Percentiles rank a stretch among this genome's conserved stretches.
Evolutionary conservation across 2,329 filamentous ascomycete species (phyloP).

Genomic region (Aspergillus versicolor): DNA sequence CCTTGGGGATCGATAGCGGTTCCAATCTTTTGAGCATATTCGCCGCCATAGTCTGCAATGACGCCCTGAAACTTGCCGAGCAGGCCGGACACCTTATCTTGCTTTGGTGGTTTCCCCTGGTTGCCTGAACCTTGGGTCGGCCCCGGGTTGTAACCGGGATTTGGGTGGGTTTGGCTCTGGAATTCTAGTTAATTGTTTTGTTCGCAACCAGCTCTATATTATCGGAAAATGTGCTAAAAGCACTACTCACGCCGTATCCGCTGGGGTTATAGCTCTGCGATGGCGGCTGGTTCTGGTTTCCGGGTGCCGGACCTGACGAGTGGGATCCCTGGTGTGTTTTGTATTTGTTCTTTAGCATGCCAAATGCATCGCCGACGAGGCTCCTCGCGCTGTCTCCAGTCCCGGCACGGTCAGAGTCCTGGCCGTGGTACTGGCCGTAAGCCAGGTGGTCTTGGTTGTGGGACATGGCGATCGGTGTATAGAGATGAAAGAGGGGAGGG

Average conservation of each 20-base stretch:
- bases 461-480: constrained; percentile 29
- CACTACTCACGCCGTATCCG: constrained; percentile 23
- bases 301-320: constrained; percentile 5
- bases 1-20: constrained; percentile 49
- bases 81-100: constrained; percentile 45
- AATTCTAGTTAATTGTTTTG: not conserved
- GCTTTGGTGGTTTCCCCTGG: constrained; percentile 29
- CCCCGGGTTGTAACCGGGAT: constrained; percentile 21
- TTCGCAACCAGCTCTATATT: not conserved
- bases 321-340: constrained; percentile 26
- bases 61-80: constrained; percentile 57
- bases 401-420: constrained; percentile 31
- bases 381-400: constrained; percentile 46
- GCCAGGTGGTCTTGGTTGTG: constrained; percentile 53
- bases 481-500: not conserved
- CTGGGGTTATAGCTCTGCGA: constrained; percentile 19
- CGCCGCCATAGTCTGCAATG: constrained; percentile 51
- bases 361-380: constrained; percentile 54
- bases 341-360: constrained; percentile 46
- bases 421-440: constrained; percentile 52
- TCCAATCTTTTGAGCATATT: constrained; percentile 51
- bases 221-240: not conserved
- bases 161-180: not conserved
- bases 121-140: constrained; percentile 26
- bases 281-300: constrained; percentile 6